phyloP scores from a whole-genome alignment of 371 early-diverging fungal genomes.

The Coemansia sp. region DNA sequence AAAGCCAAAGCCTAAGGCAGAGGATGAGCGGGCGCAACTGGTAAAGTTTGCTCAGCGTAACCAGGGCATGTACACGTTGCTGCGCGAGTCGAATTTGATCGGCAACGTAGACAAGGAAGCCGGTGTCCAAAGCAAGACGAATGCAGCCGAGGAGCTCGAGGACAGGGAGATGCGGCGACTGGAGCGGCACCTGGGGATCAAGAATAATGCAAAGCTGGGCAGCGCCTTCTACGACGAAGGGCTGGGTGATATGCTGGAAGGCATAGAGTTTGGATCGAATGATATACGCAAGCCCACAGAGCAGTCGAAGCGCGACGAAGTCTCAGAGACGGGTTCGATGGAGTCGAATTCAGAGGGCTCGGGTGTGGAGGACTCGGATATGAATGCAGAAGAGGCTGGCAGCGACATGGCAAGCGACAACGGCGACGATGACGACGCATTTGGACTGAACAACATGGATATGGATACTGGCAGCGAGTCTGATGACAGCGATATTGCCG shows the following conservation, averaged over 20 bases:
- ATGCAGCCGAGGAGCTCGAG: conserved; percentile 62
- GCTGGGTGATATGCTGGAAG: conserved; percentile 54
- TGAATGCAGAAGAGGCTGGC: conserved; percentile 4
- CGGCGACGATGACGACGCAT: conserved; percentile 35
- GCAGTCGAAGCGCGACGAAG: background rate
- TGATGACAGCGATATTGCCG: conserved; percentile 35
- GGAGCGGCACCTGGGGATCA: conserved; percentile 77
- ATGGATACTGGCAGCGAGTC: conserved; percentile 29
- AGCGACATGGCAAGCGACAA: conserved; percentile 24
- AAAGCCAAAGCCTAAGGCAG: conserved; percentile 20
- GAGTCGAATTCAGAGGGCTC: background rate
- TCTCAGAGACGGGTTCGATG: background rate
- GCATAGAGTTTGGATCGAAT: conserved; percentile 53
- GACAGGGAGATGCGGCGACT: conserved; percentile 75
- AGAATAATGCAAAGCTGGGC: conserved; percentile 57
- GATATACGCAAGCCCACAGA: conserved; percentile 10
- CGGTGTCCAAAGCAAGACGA: conserved; percentile 18
- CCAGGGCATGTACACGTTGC: conserved; percentile 65
- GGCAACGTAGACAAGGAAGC: conserved; percentile 43
- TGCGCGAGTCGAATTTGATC: conserved; percentile 65
- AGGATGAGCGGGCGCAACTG: conserved; percentile 55
- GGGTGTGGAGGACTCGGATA: background rate
- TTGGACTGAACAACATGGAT: conserved; percentile 44
- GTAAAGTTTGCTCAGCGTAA: conserved; percentile 67
- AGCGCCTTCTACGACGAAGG: conserved; percentile 65